Percentiles rank a stretch among this genome's conserved stretches.
Conservation (phyloP, 2,329 filamentous ascomycete genomes). For the Colletotrichum endophyticum region DNA sequence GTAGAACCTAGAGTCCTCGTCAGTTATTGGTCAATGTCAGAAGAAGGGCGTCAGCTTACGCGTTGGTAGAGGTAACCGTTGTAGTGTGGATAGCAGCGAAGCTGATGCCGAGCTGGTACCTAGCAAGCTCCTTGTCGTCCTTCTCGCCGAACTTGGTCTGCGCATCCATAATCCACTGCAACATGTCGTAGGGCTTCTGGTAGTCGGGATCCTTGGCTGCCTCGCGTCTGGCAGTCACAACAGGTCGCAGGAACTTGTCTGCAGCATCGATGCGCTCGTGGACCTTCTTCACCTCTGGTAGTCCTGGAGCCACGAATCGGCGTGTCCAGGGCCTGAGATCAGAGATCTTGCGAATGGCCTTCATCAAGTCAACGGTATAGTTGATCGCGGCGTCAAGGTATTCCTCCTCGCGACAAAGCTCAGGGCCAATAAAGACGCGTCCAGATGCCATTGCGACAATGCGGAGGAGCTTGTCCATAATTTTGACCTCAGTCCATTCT, state of each 20-base stretch:
- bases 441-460: constrained; percentile 52
- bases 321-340: constrained; percentile 35
- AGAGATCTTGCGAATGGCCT: constrained; percentile 30
- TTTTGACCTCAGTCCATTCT: constrained; percentile 46
- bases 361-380: constrained; percentile 49
- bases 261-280: constrained; percentile 34
- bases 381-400: constrained; percentile 53
- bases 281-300: constrained; percentile 39
- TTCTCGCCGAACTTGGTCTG: constrained; percentile 35
- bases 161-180: constrained; percentile 50
- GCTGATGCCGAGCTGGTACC: constrained; percentile 45
- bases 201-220: constrained; percentile 1
- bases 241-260: constrained; percentile 37
- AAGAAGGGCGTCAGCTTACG: neutral
- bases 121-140: constrained; percentile 40
- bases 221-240: constrained; percentile 34
- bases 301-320: constrained; percentile 31
- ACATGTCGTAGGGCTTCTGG: constrained; percentile 48
- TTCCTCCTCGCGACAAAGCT: constrained; percentile 47
- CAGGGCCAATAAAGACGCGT: constrained; percentile 51
- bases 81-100: constrained; percentile 60
- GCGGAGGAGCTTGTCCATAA: constrained; percentile 44
- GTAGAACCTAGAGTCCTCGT: constrained; percentile 44
- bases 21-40: neutral
- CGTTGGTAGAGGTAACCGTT: constrained; percentile 48